phyloP scores from a whole-genome alignment of 2,329 filamentous ascomycete genomes.

The Onygenales sp. region DNA sequence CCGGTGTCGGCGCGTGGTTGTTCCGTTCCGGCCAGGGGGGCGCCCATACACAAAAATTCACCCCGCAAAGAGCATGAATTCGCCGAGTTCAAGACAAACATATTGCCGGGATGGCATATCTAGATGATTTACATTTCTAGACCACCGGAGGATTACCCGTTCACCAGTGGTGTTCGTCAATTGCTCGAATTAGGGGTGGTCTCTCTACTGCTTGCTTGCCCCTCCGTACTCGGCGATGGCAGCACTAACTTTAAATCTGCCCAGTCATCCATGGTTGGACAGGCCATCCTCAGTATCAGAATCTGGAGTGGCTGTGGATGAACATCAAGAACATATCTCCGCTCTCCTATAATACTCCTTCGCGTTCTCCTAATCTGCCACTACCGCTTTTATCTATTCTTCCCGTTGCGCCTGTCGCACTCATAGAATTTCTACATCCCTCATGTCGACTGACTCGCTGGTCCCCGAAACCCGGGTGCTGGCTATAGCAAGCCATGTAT shows the following conservation, averaged over 20 bases:
- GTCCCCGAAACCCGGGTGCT: constrained; percentile 62
- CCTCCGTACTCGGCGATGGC: neutral
- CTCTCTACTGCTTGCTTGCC: neutral
- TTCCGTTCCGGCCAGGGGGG: neutral
- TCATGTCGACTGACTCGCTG: constrained; percentile 27
- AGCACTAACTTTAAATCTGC: no score
- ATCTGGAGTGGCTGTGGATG: neutral
- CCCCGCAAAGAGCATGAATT: no score
- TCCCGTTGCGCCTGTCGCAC: no score
- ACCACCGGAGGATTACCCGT: no score
- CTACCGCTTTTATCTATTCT: neutral
- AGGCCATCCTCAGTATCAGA: neutral
- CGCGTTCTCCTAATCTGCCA: neutral
- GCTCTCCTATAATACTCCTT: neutral
- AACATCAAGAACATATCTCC: neutral
- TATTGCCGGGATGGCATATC: neutral
- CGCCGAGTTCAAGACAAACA: no score
- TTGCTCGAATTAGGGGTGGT: no score
- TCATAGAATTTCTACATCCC: neutral
- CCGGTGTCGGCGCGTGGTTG: neutral
- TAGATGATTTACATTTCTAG: neutral
- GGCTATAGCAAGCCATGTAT: constrained; percentile 91
- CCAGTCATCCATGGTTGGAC: neutral
- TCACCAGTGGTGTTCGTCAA: no score
- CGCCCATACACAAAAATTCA: neutral